Conservation (phyloP, 306 rosid genomes). For the Cicer pinnatifidum region DNA sequence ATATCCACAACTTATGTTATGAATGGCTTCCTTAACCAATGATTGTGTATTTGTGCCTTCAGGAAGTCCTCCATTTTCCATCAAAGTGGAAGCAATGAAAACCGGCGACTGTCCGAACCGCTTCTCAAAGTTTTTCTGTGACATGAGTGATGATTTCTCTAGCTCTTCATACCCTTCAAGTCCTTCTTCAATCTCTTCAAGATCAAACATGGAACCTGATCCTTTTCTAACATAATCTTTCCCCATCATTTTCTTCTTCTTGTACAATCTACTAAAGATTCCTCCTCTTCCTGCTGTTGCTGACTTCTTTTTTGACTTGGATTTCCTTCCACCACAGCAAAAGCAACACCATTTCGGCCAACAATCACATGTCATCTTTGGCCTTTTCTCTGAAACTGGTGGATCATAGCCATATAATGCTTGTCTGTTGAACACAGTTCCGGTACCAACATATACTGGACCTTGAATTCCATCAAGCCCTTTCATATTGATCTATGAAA, state of each 20-base stretch:
- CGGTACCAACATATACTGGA: slow-evolving; percentile 60
- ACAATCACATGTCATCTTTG: slow-evolving; percentile 61
- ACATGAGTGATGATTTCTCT: slow-evolving; percentile 97
- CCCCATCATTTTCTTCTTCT: slow-evolving; percentile 91
- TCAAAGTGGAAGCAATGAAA: slow-evolving; percentile 88
- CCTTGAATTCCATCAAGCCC: slow-evolving; percentile 64
- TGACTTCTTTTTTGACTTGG: slow-evolving; percentile 80
- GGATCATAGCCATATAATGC: slow-evolving; percentile 64
- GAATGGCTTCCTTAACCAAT: slow-evolving; percentile 93
- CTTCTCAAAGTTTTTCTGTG: slow-evolving; percentile 89
- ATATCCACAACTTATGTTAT: slow-evolving; percentile 89
- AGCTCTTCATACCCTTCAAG: slow-evolving; percentile 98
- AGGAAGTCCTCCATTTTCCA: slow-evolving; percentile 93
- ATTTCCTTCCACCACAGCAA: slow-evolving; percentile 85
- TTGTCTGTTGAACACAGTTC: slow-evolving; percentile 57
- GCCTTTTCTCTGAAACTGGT: slow-evolving; percentile 55
- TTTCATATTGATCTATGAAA: slow-evolving; percentile 61
- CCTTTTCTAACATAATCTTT: slow-evolving; percentile 67
- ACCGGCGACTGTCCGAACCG: slow-evolving; percentile 87
- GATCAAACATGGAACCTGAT: slow-evolving; percentile 76
- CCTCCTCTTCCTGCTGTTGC: slow-evolving; percentile 48
- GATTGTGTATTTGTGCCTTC: slow-evolving; percentile 71
- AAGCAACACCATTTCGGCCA: slow-evolving; percentile 78
- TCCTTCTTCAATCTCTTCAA: slow-evolving; percentile 97
- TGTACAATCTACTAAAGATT: slow-evolving; percentile 68